Evolutionary conservation across 192 early-diverging fungal species (phyloP), one percentile per base, ranked within the genome.

Genomic region (Rhizophagus clarus): DNA sequence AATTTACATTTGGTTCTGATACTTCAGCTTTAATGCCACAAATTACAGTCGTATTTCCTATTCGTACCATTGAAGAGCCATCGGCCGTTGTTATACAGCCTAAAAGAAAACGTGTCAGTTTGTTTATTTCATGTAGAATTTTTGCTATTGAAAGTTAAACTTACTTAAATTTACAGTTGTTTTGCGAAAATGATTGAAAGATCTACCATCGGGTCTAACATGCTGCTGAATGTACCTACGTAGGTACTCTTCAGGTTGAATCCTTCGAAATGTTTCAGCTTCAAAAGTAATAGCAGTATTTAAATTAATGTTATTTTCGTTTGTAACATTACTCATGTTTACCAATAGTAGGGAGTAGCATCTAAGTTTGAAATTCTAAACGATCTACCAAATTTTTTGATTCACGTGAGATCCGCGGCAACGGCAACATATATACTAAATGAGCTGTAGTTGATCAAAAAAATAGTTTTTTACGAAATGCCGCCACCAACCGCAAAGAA

Each of bases 1-100:
- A 40, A 56, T 86, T 88, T 31, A 95, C 82, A 29, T 86, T 85
- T 32, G 97, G 96, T 79, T 94, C 92, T 32, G 94, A 87, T 4
- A 97, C 95, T 85, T 98, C 96, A 26, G 94, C 97, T 83, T 99
- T 99, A 72, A 99, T 92, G 24, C 96, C 97, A 79, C 97, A 98
- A 7, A 97, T 87, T 20, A 96, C 93, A 14, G 93, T 96, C 2
- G 96, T 97, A 42, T 94, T 91, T 37, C 97, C 97, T 12, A 96
- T 81, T 42, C 94, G 89, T 49, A 97, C 93, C 83, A 95, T 93
- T 11, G 96, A 92, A 3, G 95, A 97, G 4, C 96, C 96, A 79
- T 94, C 85, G 15, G 95, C 92, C 4, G 94, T 97, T 74, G 88
- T 87, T 42, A 99, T 91, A 15, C 90, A 85, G 15, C 88, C 92